Conservation (phyloP, 139 green algal genomes). For the Coelastrella sp. region DNA sequence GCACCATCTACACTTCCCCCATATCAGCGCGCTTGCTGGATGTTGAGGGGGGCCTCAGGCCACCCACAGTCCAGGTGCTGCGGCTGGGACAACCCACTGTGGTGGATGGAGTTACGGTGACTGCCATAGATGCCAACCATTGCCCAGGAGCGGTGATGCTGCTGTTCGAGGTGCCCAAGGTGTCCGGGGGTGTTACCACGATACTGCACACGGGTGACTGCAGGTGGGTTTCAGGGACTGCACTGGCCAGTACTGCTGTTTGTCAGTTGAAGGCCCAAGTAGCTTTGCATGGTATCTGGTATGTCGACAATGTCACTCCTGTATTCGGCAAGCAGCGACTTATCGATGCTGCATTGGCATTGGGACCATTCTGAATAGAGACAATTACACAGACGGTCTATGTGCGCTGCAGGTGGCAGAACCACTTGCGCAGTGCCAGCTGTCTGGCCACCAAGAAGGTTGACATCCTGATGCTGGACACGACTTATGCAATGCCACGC, state of each 20-base stretch:
- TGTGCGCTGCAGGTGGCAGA: slow-evolving; percentile 63
- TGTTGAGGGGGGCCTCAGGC: slow-evolving; percentile 5
- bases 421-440: slow-evolving; percentile 61
- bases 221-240: slow-evolving; percentile 52
- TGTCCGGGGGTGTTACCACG: background rate
- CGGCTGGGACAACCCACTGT: slow-evolving; percentile 18
- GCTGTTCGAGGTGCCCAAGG: slow-evolving; percentile 71
- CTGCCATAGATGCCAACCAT: slow-evolving; percentile 85
- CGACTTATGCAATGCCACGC: slow-evolving; percentile 78
- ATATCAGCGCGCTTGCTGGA: slow-evolving; percentile 28
- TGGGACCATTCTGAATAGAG: background rate
- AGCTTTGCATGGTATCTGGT: background rate
- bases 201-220: slow-evolving; percentile 87
- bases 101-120: slow-evolving; percentile 71
- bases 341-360: background rate
- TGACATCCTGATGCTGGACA: slow-evolving; percentile 83
- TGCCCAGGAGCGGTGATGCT: slow-evolving; percentile 84
- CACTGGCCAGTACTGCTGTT: background rate
- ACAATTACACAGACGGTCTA: background rate
- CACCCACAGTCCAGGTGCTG: slow-evolving; percentile 28
- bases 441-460: slow-evolving; percentile 58
- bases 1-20: slow-evolving; percentile 75
- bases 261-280: background rate
- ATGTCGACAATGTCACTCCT: background rate
- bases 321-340: background rate